A percentile compares a stretch with the other conserved stretches of the same genome.
Evolutionary conservation across 345 rosid species (phyloP).

Genomic region (Linum trigynum): DNA sequence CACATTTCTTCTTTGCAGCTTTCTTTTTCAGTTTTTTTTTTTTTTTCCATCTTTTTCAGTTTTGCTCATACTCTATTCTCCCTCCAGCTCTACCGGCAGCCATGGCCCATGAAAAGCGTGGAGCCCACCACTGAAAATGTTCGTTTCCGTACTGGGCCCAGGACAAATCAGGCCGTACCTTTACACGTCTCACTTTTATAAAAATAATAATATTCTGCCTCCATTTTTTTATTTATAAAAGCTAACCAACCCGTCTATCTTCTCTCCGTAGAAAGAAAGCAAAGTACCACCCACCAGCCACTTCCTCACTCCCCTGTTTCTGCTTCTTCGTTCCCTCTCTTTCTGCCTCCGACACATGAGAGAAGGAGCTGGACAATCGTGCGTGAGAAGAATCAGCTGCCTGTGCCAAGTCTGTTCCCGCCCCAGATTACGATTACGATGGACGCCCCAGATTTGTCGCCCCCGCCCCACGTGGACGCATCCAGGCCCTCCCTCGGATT

Average conservation of each 20-base stretch:
- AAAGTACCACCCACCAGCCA: not conserved
- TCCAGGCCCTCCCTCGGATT: constrained; percentile 88
- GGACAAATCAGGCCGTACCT: constrained; percentile 21
- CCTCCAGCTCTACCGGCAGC: too few relatives aligned
- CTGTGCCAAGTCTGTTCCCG: not conserved
- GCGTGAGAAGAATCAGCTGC: too few relatives aligned
- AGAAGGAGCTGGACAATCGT: constrained; percentile 8
- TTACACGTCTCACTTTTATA: constrained; percentile 26
- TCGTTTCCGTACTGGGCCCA: constrained; percentile 43
- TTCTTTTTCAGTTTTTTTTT: too few relatives aligned
- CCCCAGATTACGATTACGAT: constrained; percentile 14
- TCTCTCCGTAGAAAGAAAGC: not conserved
- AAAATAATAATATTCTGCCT: not conserved
- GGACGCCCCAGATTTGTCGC: constrained; percentile 61
- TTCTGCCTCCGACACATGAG: constrained; percentile 19
- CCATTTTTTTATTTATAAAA: constrained; percentile 1
- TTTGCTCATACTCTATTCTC: too few relatives aligned
- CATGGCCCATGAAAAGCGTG: too few relatives aligned
- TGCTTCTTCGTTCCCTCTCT: not conserved
- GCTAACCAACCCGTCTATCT: not conserved
- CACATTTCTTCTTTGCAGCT: too few relatives aligned
- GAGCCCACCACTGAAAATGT: constrained; percentile 15
- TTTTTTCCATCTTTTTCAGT: too few relatives aligned
- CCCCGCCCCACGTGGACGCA: constrained; percentile 61
- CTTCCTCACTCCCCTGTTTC: not conserved